Conservation (phyloP, 441 rosid genomes). For the Erodium texanum region DNA sequence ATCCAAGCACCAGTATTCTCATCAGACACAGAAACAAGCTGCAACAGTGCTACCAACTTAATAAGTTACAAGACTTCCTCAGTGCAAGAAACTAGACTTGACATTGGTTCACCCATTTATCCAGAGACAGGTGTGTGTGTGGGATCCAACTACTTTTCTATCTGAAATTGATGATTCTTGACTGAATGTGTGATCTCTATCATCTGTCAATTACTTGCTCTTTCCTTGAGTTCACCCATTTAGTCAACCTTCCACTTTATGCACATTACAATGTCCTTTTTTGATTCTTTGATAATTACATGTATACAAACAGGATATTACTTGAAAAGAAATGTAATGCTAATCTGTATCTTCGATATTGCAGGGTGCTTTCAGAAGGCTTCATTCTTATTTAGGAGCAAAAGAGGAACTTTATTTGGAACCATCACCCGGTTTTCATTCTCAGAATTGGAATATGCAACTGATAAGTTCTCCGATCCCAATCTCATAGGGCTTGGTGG, state of each 20-base stretch:
- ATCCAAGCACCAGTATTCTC: slow-evolving; percentile 37
- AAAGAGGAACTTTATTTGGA: slow-evolving; percentile 45
- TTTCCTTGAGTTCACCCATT: slow-evolving; percentile 8
- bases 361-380: slow-evolving; percentile 64
- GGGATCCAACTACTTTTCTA: slow-evolving; percentile 8
- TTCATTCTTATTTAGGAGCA: slow-evolving; percentile 40
- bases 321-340: background rate
- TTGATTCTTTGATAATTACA: background rate
- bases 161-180: slow-evolving; percentile 11
- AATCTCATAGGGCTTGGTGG: slow-evolving; percentile 79
- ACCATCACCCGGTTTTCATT: slow-evolving; percentile 55
- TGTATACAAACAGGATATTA: background rate
- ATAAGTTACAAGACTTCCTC: slow-evolving; percentile 46
- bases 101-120: slow-evolving; percentile 32
- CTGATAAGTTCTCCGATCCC: slow-evolving; percentile 60
- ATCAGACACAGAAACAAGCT: slow-evolving; percentile 65
- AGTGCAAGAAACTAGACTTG: slow-evolving; percentile 31
- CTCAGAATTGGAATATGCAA: slow-evolving; percentile 63
- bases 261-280: background rate
- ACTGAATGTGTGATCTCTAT: background rate
- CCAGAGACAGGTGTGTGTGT: slow-evolving; percentile 44
- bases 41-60: slow-evolving; percentile 67
- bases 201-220: background rate
- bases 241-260: background rate
- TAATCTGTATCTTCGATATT: slow-evolving; percentile 9